Evolutionary conservation across 2,329 filamentous ascomycete genomes (phyloP).

Genomic region (Exophiala sideris): DNA sequence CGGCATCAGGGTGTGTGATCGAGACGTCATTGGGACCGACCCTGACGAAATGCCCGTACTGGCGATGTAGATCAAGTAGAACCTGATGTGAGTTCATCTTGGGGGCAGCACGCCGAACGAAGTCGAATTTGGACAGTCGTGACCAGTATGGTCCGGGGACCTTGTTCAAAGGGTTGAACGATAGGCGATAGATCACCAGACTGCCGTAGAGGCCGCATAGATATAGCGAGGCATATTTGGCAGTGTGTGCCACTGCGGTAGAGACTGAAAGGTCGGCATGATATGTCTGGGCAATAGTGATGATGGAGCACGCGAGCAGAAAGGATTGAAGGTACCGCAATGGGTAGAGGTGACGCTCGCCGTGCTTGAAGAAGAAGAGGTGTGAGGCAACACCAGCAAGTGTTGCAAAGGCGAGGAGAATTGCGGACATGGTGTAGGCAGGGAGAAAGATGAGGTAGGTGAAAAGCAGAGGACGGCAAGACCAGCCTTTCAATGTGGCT

Average conservation of each 20-base stretch:
- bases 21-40: slow-evolving; percentile 24
- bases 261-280: slow-evolving; percentile 7
- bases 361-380: slow-evolving; percentile 20
- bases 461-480: no score
- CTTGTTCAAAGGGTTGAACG: slow-evolving; percentile 31
- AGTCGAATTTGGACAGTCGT: slow-evolving; percentile 18
- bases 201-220: slow-evolving; percentile 18
- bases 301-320: slow-evolving; percentile 3
- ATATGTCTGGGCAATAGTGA: slow-evolving; percentile 3
- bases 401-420: neutral
- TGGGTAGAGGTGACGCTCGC: slow-evolving; percentile 18
- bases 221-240: slow-evolving; percentile 6
- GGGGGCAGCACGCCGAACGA: slow-evolving; percentile 2
- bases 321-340: slow-evolving; percentile 17
- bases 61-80: slow-evolving; percentile 17
- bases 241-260: slow-evolving; percentile 4
- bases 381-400: slow-evolving; percentile 13
- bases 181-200: slow-evolving; percentile 31
- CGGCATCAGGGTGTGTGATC: slow-evolving; percentile 25
- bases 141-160: slow-evolving; percentile 33
- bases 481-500: no score
- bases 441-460: no score
- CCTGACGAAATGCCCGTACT: slow-evolving; percentile 25
- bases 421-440: no score
- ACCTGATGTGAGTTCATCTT: slow-evolving; percentile 9